Evolutionary conservation across 2,329 filamentous ascomycete genomes (phyloP).

Genomic region (Neonectria faginata): DNA sequence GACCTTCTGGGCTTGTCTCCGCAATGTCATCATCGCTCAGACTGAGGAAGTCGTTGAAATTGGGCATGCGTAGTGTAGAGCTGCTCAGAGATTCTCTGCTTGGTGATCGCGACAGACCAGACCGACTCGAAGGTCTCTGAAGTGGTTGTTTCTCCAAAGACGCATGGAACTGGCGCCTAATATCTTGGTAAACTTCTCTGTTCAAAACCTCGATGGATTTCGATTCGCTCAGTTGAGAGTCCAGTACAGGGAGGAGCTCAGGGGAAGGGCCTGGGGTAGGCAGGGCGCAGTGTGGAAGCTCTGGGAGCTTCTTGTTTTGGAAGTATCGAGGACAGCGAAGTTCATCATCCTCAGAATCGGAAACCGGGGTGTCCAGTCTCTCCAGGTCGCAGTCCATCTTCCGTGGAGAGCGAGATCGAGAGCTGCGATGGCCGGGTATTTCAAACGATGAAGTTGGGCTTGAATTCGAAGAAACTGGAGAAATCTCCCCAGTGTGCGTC

Average conservation of each 20-base stretch:
- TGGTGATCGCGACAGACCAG: conserved; percentile 47
- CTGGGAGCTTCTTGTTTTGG: conserved; percentile 46
- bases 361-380: conserved; percentile 50
- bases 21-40: conserved; percentile 70
- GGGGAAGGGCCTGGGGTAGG: conserved; percentile 53
- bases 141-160: conserved; percentile 42
- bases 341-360: conserved; percentile 49
- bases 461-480: conserved; percentile 40
- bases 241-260: conserved; percentile 47
- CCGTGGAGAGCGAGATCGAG: conserved; percentile 43
- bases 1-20: conserved; percentile 52
- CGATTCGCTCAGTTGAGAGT: conserved; percentile 44
- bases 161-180: conserved; percentile 44
- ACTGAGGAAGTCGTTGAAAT: conserved; percentile 64
- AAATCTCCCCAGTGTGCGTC: conserved; percentile 43
- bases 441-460: conserved; percentile 39
- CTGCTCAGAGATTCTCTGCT: conserved; percentile 46
- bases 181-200: conserved; percentile 42
- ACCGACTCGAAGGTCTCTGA: conserved; percentile 45
- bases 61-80: conserved; percentile 61
- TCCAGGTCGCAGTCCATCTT: conserved; percentile 35
- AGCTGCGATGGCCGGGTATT: conserved; percentile 41
- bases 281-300: conserved; percentile 40
- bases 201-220: conserved; percentile 47
- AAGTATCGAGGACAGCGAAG: conserved; percentile 33